Conservation (phyloP, 164 flowering plant genomes). For the Piper longum region DNA sequence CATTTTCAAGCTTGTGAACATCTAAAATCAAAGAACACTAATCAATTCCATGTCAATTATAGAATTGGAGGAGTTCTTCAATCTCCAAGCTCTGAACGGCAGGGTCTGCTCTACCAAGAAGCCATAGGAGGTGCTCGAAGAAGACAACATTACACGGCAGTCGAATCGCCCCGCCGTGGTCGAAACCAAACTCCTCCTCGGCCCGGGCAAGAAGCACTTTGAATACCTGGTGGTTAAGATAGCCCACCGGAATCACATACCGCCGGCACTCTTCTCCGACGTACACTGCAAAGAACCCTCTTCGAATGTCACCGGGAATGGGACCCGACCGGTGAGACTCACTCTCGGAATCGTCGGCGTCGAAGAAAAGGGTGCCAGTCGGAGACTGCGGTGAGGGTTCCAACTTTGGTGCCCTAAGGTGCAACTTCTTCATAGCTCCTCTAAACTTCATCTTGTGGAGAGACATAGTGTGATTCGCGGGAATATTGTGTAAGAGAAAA, state of each 20-base stretch:
- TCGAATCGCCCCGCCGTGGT: conserved; percentile 3
- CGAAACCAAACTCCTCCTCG: conserved; percentile 10
- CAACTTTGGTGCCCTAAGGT: neutral
- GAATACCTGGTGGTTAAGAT: conserved; percentile 3
- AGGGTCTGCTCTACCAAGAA: conserved; percentile 7
- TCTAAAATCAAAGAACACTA: too few relatives aligned
- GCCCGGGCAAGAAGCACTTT: conserved; percentile 1
- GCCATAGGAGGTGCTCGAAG: conserved; percentile 14
- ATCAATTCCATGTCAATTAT: neutral
- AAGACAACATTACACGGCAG: conserved; percentile 7
- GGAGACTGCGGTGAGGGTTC: conserved; percentile 5
- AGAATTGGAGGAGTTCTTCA: conserved; percentile 1
- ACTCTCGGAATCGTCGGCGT: neutral
- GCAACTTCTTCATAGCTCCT: conserved; percentile 6
- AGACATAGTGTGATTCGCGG: neutral
- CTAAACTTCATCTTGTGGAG: neutral
- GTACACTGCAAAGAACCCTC: conserved; percentile 10
- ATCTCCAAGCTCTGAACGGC: conserved; percentile 6
- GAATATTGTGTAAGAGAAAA: too few relatives aligned
- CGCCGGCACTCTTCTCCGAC: conserved; percentile 6
- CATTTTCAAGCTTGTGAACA: too few relatives aligned
- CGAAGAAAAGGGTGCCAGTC: conserved; percentile 5
- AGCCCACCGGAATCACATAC: conserved; percentile 10
- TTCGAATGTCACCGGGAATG: conserved; percentile 5
- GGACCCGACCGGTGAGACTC: neutral